A percentile compares a stretch with the other conserved stretches of the same genome.
Conservation (phyloP, 352 stramenopile genomes). For the Elongisporangium undulatum region DNA sequence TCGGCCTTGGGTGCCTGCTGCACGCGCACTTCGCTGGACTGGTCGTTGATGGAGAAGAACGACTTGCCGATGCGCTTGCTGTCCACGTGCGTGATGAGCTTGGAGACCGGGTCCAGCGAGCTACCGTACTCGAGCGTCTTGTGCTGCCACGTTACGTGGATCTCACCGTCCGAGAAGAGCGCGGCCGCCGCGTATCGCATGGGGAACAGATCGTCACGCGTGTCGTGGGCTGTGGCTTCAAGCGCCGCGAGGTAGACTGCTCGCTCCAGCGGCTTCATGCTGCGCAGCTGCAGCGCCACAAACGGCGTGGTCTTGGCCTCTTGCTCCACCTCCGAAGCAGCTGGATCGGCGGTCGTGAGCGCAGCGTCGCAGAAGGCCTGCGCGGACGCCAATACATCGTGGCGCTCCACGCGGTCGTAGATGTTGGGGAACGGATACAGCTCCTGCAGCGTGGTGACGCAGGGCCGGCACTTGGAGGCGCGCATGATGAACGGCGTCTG, state of each 20-base stretch:
- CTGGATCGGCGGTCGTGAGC: background rate
- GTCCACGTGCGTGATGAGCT: slow-evolving; percentile 59
- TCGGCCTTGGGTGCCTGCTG: slow-evolving; percentile 5
- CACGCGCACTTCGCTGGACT: background rate
- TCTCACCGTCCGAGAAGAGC: slow-evolving; percentile 61
- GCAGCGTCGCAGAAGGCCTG: slow-evolving; percentile 16
- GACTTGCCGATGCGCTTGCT: slow-evolving; percentile 12
- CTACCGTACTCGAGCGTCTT: slow-evolving; percentile 67
- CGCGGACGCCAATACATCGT: slow-evolving; percentile 47
- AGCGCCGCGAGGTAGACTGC: slow-evolving; percentile 36
- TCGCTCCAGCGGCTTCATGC: slow-evolving; percentile 19
- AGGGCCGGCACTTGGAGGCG: slow-evolving; percentile 48
- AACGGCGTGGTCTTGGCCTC: slow-evolving; percentile 12
- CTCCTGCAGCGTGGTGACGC: slow-evolving; percentile 55
- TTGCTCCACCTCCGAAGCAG: background rate
- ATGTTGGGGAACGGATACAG: slow-evolving; percentile 84
- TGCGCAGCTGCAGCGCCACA: slow-evolving; percentile 20
- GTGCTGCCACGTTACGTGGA: slow-evolving; percentile 45
- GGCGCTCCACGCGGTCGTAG: slow-evolving; percentile 56
- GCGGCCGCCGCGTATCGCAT: slow-evolving; percentile 77
- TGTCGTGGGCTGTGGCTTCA: slow-evolving; percentile 24
- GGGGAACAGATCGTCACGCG: slow-evolving; percentile 66
- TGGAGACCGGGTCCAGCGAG: slow-evolving; percentile 52
- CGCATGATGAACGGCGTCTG: slow-evolving; percentile 61
- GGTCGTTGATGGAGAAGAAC: background rate